These are phyloP conservation scores for Plenodomus biglobosus DNA, from an alignment of 2,329 filamentous ascomycete genomes.

Conservation along the genomic window DNA sequence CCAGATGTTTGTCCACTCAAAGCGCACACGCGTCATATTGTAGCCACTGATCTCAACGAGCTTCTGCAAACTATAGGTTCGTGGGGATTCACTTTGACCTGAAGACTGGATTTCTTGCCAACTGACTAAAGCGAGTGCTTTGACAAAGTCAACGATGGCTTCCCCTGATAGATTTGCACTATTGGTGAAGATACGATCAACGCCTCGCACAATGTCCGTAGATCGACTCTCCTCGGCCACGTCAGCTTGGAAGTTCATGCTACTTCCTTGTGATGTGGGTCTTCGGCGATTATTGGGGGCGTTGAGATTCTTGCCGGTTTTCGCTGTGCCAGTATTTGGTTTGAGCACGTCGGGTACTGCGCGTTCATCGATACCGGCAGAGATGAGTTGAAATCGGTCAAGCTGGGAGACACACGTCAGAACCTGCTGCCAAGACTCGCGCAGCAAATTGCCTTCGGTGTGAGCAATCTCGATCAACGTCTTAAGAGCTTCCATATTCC, in stretches of 20 bases:
- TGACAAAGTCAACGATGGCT: slow-evolving; percentile 93
- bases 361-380: slow-evolving; percentile 89
- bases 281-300: slow-evolving; percentile 56
- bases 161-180: slow-evolving; percentile 91
- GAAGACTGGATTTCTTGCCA: slow-evolving; percentile 99
- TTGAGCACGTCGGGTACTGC: slow-evolving; percentile 84
- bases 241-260: slow-evolving; percentile 64
- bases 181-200: slow-evolving; percentile 95
- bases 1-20: slow-evolving; percentile 99
- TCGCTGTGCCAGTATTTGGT: slow-evolving; percentile 63
- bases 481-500: slow-evolving; percentile 94
- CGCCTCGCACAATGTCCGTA: slow-evolving; percentile 86
- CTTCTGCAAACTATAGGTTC: slow-evolving; percentile 97
- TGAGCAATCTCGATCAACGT: slow-evolving; percentile 88
- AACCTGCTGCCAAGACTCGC: slow-evolving; percentile 92
- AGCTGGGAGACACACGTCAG: slow-evolving; percentile 94
- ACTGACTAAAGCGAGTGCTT: slow-evolving; percentile 89
- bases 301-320: slow-evolving; percentile 69
- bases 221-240: slow-evolving; percentile 91
- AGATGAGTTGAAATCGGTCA: slow-evolving; percentile 91
- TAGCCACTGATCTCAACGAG: slow-evolving; percentile 99
- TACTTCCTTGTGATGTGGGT: slow-evolving; percentile 50
- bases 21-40: slow-evolving; percentile 98
- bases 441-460: slow-evolving; percentile 86
- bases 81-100: slow-evolving; percentile 89